Evolutionary conservation across 2,329 filamentous ascomycete genomes (phyloP), one percentile per base, ranked within the genome.

Genomic region (Claviceps sp.): DNA sequence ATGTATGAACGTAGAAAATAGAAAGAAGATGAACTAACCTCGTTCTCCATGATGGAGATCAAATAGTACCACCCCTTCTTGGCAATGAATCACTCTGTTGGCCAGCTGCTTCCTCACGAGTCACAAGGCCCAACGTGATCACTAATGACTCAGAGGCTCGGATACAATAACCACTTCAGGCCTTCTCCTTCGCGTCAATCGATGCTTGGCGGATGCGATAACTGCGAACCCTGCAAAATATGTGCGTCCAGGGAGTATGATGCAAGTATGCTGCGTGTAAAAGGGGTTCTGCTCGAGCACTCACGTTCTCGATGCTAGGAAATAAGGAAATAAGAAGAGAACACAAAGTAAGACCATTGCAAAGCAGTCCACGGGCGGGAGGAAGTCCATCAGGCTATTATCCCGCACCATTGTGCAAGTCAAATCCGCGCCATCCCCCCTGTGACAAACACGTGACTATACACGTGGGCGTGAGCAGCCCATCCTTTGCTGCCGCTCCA

Each of bases 1-100:
- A 4, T 3, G 37, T 22, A 45, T 40, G 5, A 16, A 43, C 3
- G 26, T 30, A 30, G 13, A n/a, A 30, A 11, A 38, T 2, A 42
- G 26, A 5, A 45, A 36, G 8, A 48, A 22, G 16, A 26, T 9
- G 30, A 5, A 60, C 58, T 55, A 41, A 56, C 58, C 49, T 54
- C 53, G 52, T 54, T 54, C 45, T 59, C 57, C 58, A 60, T 60
- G 54, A 49, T 55, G 52, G 55, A 52, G 43, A 44, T 40, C 30
- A 43, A 30, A 41, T 37, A 38, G 34, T 4, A 20, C 18, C 5
- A 20, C 5, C 30, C 13, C 47, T 48, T 14, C 5, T 26, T 11
- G 13, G 16, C 44, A 46, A 26, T 16, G 34, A 38, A 24, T 16
- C 6, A 20, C 7, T 42, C 5, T 8, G 22, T 36, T 34, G 9